A percentile compares a stretch with the other conserved stretches of the same genome.
These are phyloP conservation scores for Talaromyces sp. DNA, from an alignment of 2,329 filamentous ascomycete species.

Conservation along the genomic window DNA sequence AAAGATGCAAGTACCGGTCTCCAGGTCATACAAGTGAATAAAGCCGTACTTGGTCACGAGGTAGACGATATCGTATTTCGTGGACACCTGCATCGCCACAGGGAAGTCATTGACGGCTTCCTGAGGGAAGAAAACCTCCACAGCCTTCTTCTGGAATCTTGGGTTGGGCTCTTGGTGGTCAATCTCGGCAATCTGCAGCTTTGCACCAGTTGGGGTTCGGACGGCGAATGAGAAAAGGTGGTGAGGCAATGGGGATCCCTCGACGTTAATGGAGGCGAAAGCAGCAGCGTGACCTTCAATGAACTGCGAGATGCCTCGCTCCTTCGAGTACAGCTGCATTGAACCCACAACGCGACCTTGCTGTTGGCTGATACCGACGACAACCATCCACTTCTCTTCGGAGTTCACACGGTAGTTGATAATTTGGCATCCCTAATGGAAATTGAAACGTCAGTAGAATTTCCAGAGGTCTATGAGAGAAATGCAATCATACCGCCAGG, in stretches of 20 bases:
- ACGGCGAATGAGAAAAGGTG: constrained; percentile 98
- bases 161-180: constrained; percentile 90
- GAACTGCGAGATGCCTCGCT: constrained; percentile 93
- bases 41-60: constrained; percentile 99
- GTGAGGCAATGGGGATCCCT: constrained; percentile 85
- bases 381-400: constrained; percentile 97
- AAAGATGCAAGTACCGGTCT: constrained; percentile 94
- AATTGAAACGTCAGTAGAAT: background rate
- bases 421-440: constrained; percentile 82
- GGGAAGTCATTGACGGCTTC: constrained; percentile 98
- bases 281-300: constrained; percentile 97
- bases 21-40: constrained; percentile 97
- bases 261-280: constrained; percentile 85
- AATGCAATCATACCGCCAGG: constrained; percentile 66
- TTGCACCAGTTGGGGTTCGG: constrained; percentile 83
- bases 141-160: constrained; percentile 89
- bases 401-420: constrained; percentile 98
- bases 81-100: constrained; percentile 94
- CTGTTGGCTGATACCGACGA: constrained; percentile 93
- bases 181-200: constrained; percentile 96
- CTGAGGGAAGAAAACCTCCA: constrained; percentile 95
- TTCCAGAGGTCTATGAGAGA: too few species aligned
- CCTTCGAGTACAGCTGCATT: constrained; percentile 96
- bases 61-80: constrained; percentile 95
- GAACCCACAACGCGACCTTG: constrained; percentile 91